Percentiles rank a stretch among this genome's conserved stretches.
These are phyloP conservation scores for Coriolopsis trogii DNA, from an alignment of 1,284 basidiomycete species.

Conservation along the genomic window DNA sequence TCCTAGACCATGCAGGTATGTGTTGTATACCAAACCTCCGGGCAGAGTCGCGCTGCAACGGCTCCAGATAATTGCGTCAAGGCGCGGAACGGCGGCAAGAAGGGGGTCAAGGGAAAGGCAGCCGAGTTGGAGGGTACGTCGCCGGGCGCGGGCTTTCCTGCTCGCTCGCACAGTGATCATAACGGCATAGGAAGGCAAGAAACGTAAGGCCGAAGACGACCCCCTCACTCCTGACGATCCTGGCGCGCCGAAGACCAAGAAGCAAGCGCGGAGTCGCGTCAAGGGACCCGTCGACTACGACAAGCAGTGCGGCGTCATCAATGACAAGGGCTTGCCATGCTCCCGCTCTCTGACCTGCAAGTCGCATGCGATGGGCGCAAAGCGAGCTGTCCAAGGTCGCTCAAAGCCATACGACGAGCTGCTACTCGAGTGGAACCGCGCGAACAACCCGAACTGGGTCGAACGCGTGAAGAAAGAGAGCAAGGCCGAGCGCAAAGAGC, in stretches of 20 bases:
- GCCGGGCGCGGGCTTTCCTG: neutral
- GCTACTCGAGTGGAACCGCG: constrained; percentile 90
- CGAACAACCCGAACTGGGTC: constrained; percentile 92
- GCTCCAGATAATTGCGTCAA: constrained; percentile 61
- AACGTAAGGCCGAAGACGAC: constrained; percentile 73
- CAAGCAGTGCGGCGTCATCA: constrained; percentile 96
- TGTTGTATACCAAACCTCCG: constrained; percentile 13
- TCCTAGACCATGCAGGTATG: constrained; percentile 76
- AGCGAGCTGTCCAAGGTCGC: constrained; percentile 89
- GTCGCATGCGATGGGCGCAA: constrained; percentile 97
- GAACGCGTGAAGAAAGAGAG: constrained; percentile 86
- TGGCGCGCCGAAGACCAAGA: constrained; percentile 72
- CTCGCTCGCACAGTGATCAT: too few species aligned
- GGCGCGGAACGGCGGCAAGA: constrained; percentile 60
- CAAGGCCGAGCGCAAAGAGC: constrained; percentile 81
- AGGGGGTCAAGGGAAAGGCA: constrained; percentile 55
- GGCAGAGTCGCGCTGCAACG: neutral
- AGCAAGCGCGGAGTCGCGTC: constrained; percentile 71
- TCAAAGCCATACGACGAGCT: constrained; percentile 87
- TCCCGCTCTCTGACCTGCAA: constrained; percentile 98
- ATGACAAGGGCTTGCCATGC: constrained; percentile 92
- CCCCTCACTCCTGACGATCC: constrained; percentile 56
- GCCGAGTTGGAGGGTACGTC: constrained; percentile 25
- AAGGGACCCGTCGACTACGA: constrained; percentile 91
- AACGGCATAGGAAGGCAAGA: constrained; percentile 54